Evolutionary conservation across 805 yeast genomes (phyloP), one percentile per base, ranked within the genome.

Genomic region (Lipomyces lipofer): DNA sequence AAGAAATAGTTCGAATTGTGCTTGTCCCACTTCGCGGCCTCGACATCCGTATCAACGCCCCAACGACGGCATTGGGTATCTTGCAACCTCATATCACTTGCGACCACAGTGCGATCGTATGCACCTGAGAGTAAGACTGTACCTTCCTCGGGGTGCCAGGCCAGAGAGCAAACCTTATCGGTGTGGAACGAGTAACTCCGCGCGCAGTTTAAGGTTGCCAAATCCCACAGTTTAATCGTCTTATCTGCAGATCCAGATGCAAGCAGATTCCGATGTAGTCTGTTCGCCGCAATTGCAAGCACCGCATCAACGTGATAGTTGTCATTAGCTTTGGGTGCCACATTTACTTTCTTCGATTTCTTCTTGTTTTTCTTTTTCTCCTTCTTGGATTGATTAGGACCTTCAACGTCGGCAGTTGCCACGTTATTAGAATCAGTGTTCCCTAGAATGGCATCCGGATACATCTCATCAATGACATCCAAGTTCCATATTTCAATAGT

Each of bases 401-500:
- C 19, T 40, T 55, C 54, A 47, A 68, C 63, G 40, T 67, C 66
- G 6, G 59, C 54, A 25, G 51, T 45, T 5, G 63, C 66, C 43
- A 76, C 77, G 9, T 83, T 82, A 67, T 87, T 95, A 13, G 39
- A 10, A 12, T 43, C 43, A 28, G 40, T 17, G 21, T 50, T 40
- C 49, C 99, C 98, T 56, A 94, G 76, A 59, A 94, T 89, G 63
- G 86, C 79, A 67, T 91, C 96, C 12, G 99, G 99, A 78, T 88
- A 92, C 25, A 96, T 92, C 66, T 89, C 89, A 64, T 94, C 98
- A 32, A 92, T 76, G 60, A 85, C 83, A 69, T 94, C 99, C 66
- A 94, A 75, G 71, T 94, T 90, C 98, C 98, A 94, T 58, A 94
- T 80, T 73, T 94, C 99, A 71, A 94, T 92, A 67, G 87, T 95